Evolutionary conservation across 2,329 filamentous ascomycete genomes (phyloP), one percentile per base, ranked within the genome.

Genomic region (Xylaria sp.): DNA sequence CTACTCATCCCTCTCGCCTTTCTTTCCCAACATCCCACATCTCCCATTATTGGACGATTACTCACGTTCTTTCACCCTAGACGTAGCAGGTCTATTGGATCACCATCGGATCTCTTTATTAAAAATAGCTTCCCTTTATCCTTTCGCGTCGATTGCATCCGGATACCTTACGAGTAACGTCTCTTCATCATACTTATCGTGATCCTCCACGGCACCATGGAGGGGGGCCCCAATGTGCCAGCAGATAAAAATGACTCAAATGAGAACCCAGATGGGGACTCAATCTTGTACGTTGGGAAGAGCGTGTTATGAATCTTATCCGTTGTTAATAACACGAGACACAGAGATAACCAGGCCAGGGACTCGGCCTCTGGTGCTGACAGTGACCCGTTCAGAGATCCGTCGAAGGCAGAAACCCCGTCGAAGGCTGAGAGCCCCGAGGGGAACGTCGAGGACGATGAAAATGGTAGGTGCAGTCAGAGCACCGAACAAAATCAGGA

Each of bases 151-250:
- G n/a, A 9, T 31, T 42, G 15, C 3, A 42, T 49, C 20, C 1
- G 20, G 2, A 11, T 6, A n/a, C 13, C 11, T 6, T 1, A 3
- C 31, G 20, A 26, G n/a, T n/a, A 67, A 10, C 31, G 13, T 23
- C 23, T 23, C 13, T 26, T 17, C 53, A n/a, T 20, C 17, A 53
- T 60, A 31, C 33, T 23, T 53, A 26, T 28, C 59, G 40, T 36
- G n/a, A n/a, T 28, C 15, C 49, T 36, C 38, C 23, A 57, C 23
- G 15, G 44, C 20, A 64, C 11, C 3, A 70, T 67, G 68, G 68
- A 70, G 23, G 44, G 26, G 42, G 46, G 20, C 23, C 40, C 51
- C 9, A 31, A 44, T 44, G 20, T 42, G 23, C 42, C 51, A 17
- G 38, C 66, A 5, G 61, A 49, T 15, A 26, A 31, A 23, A 42